These are phyloP conservation scores for Myxozyma monticola DNA, from an alignment of 805 yeast genomes.

Conservation along the genomic window DNA sequence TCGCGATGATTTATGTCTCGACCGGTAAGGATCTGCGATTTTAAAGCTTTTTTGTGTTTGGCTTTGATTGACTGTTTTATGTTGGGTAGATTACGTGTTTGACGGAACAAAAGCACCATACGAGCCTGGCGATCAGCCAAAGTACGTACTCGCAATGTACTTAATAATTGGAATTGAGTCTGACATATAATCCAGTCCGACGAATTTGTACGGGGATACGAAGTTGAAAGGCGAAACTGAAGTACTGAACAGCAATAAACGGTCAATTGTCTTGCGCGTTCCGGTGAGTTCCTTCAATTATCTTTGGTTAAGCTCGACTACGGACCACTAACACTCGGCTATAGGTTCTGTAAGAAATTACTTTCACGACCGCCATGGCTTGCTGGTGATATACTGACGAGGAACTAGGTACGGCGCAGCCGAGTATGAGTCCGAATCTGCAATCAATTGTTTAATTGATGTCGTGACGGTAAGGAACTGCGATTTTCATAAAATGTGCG, in stretches of 20 bases:
- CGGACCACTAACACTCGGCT: neutral
- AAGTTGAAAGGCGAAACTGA: slow-evolving; percentile 20
- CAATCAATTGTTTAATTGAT: slow-evolving; percentile 22
- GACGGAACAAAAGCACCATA: slow-evolving; percentile 26
- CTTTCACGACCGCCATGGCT: neutral
- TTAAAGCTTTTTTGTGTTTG: neutral
- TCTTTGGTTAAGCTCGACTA: neutral
- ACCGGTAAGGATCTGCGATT: slow-evolving; percentile 11
- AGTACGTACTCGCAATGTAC: slow-evolving; percentile 4
- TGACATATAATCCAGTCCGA: slow-evolving; percentile 14
- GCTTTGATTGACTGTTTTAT: neutral
- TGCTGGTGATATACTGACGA: neutral
- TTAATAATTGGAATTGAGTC: neutral
- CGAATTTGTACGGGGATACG: slow-evolving; percentile 23
- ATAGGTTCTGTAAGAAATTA: slow-evolving; percentile 6
- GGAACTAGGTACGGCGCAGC: slow-evolving; percentile 10
- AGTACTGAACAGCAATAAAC: slow-evolving; percentile 2
- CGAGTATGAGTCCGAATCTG: slow-evolving; percentile 16
- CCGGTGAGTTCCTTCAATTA: slow-evolving; percentile 12
- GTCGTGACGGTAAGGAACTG: slow-evolving; percentile 9
- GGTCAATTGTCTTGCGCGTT: slow-evolving; percentile 15
- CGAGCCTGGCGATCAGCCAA: slow-evolving; percentile 24
- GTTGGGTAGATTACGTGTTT: slow-evolving; percentile 27
- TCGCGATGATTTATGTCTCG: slow-evolving; percentile 24
- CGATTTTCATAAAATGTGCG: neutral